Evolutionary conservation across 495 filamentous ascomycete species (phyloP), one percentile per base, ranked within the genome.

Genomic region (Trichoderma erinaceum): DNA sequence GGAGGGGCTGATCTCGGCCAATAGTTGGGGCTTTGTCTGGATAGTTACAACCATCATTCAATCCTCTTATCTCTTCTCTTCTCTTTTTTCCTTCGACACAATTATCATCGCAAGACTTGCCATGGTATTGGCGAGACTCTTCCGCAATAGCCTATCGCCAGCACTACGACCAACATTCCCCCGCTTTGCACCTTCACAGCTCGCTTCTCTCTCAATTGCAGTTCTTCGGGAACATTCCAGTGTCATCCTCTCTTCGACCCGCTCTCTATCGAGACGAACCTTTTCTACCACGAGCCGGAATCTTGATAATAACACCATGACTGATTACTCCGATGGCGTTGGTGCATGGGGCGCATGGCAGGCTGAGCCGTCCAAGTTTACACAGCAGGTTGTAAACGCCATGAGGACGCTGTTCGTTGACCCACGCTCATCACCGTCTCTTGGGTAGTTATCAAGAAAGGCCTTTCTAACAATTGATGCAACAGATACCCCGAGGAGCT

Each of bases 401-500:
- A 90, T 99, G 87, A 83, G 85, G 71, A 88, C 86, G 71, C 81
- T 97, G 93, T 97, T 81, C 74, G 90, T 83, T 48, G 64, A 65
- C 27, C 52, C 12, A 29, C 65, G 46, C 41, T 18, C 63, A 25
- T 16, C 15, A 18, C 25, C 68, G 21, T 64, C 46, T 72, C 48
- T 69, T 70, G 50, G 27, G 12, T 15, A 48, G 58, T 4, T 15
- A 5, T n/a, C n/a, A 4, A 63, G 58, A n/a, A 21, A 0, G 23
- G 72, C 68, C 16, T 3, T 1, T 61, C 11, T 13, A 32, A 21
- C n/a, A 12, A 15, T 32, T 61, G 23, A 16, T 69, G 38, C 35
- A 0, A 66, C 73, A 96, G 92, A 48, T 99, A 96, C 76, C 95
- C 95, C 0, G 89, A 93, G 78, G 86, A 86, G 50, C 82, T 98